A percentile compares a stretch with the other conserved stretches of the same genome.
These are phyloP conservation scores for Trichoderma sp. DNA, from an alignment of 2,329 filamentous ascomycete species.

Conservation along the genomic window DNA sequence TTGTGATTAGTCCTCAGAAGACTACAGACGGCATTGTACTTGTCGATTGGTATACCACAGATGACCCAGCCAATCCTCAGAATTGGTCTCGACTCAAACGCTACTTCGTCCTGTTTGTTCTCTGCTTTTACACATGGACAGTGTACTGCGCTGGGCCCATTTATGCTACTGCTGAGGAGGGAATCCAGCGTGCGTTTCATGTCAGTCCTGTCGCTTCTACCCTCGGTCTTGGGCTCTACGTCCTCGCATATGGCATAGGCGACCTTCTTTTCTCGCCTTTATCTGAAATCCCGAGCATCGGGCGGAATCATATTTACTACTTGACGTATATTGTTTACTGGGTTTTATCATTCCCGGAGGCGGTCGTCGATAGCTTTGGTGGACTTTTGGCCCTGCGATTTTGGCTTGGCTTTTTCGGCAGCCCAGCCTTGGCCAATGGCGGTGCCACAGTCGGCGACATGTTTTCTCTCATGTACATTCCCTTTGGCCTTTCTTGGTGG, in stretches of 20 bases:
- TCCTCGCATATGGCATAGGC: conserved; percentile 2
- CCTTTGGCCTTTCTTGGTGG: conserved; percentile 61
- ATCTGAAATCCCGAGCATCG: conserved; percentile 9
- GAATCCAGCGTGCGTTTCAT: background rate
- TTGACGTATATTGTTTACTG: background rate
- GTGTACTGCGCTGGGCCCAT: conserved; percentile 1
- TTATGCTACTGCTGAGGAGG: background rate
- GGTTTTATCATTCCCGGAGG: background rate
- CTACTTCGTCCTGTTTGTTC: conserved; percentile 7
- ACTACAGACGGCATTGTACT: conserved; percentile 8
- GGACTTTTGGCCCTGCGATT: conserved; percentile 65
- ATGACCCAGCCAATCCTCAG: conserved; percentile 20
- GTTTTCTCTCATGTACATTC: conserved; percentile 57
- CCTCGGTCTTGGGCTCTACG: background rate
- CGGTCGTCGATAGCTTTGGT: background rate
- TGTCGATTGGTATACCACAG: conserved; percentile 23
- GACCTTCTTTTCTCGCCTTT: background rate
- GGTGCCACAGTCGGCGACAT: conserved; percentile 53
- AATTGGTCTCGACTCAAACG: conserved; percentile 14
- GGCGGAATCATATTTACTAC: background rate
- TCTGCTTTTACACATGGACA: conserved; percentile 2
- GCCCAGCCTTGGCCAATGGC: conserved; percentile 62
- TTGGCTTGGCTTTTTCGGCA: conserved; percentile 65
- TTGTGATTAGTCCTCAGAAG: conserved; percentile 4
- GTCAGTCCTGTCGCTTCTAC: background rate